Evolutionary conservation across 768 basidiomycete species (phyloP), one percentile per base, ranked within the genome.

Genomic region (Cantharellus anzutake): DNA sequence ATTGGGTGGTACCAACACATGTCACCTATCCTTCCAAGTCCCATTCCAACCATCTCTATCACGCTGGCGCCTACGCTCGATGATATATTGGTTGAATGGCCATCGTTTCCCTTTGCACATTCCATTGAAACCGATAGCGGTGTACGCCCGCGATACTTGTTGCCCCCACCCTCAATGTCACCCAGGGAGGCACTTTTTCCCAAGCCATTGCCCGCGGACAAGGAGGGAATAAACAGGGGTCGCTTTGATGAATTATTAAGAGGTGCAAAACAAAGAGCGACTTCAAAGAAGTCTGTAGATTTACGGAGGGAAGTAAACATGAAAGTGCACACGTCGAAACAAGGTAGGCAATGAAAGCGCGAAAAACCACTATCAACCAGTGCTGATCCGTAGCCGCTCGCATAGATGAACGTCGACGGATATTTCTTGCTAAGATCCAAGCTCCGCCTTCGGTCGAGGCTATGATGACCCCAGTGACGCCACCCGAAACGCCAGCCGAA

Each of bases 221-320:
- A 62, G 44, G 60, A 75, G 65, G 84, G 84, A 59, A 74, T 88
- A 56, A 75, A 82, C 61, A 73, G 72, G 40, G 77, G 80, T 57
- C 75, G 78, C 37, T 84, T 88, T 67, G 77, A 82, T 64, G 75
- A 74, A 48, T 70, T 86, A 64, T 74, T 89, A 61, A 76, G 75
- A 61, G 74, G 79, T 40, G 78, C 81, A 48, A 77, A 75, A 67
- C 80, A 82, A 63, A 74, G 78, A 64, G 79, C 56, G 5, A 35
- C 37, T 41, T 37, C 58, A 42, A 61, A 58, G 42, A 40, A 58
- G 44, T 38, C 62, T 39, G 72, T 72, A 29, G 78, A 84, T 70
- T 75, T 88, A 57, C 80, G 83, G 64, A 85, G 80, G 70, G 82
- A 87, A 70, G 79, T 85, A 56, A 81, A 82, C 5, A 70, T 83